These are phyloP conservation scores for Annulohypoxylon truncatum DNA, from an alignment of 2,329 filamentous ascomycete species.

Conservation along the genomic window DNA sequence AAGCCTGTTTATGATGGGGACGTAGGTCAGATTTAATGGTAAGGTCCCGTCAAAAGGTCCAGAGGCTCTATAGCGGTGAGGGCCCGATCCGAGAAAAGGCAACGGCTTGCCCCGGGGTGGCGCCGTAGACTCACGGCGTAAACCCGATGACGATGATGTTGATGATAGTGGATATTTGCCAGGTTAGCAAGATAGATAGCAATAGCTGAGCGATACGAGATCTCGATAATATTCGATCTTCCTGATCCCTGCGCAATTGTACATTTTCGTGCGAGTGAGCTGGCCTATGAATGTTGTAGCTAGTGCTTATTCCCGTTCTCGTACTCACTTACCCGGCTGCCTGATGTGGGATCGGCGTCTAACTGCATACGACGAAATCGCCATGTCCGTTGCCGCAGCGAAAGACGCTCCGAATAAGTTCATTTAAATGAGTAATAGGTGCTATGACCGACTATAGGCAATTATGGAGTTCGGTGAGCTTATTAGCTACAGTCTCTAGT, in stretches of 20 bases:
- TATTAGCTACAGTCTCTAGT: neutral
- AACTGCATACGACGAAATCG: constrained; percentile 27
- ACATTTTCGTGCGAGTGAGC: neutral
- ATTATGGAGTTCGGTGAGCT: neutral
- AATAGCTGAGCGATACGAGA: neutral
- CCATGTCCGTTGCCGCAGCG: constrained; percentile 43
- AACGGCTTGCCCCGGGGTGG: neutral
- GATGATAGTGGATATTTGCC: neutral
- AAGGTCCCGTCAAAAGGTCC: neutral
- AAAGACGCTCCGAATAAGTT: constrained; percentile 32
- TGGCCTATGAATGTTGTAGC: neutral
- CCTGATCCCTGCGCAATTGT: constrained; percentile 1
- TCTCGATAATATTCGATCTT: constrained; percentile 8
- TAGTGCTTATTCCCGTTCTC: constrained; percentile 31
- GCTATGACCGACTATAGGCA: neutral
- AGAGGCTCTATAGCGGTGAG: constrained; percentile 31
- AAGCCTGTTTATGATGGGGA: constrained; percentile 4
- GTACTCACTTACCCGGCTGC: constrained; percentile 9
- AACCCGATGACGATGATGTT: constrained; percentile 13
- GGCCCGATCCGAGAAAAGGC: constrained; percentile 15
- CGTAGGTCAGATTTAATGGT: neutral
- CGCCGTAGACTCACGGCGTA: neutral
- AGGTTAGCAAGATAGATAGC: neutral
- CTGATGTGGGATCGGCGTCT: constrained; percentile 41
- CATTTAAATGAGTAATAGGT: constrained; percentile 12